Conservation (phyloP, 352 stramenopile species). For the Phytophthora sansomeana region DNA sequence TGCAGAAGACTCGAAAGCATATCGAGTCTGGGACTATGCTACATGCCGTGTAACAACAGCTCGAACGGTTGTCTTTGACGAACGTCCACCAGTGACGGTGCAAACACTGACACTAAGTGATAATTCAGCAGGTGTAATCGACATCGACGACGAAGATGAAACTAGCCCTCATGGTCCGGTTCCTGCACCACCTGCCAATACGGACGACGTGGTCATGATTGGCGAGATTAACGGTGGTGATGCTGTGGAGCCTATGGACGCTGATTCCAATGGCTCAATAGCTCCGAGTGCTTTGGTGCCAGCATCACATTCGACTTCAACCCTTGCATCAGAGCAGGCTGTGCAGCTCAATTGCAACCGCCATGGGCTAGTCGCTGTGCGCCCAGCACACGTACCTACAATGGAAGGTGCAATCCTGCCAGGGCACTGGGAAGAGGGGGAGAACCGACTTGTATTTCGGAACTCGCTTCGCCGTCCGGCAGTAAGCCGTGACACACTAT, state of each 20-base stretch:
- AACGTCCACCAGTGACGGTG: not conserved
- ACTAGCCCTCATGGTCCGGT: not conserved
- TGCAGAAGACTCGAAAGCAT: slow-evolving; percentile 8
- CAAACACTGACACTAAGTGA: not conserved
- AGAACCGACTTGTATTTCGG: not conserved
- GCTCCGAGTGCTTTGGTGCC: no score
- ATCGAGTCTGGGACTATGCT: slow-evolving; percentile 20
- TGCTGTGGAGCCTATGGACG: no score
- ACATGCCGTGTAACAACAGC: not conserved
- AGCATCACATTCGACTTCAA: not conserved
- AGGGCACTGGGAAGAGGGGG: not conserved
- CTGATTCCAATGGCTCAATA: no score
- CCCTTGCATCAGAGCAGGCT: not conserved
- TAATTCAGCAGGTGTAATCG: not conserved
- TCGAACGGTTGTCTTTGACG: slow-evolving; percentile 5
- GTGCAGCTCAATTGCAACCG: no score
- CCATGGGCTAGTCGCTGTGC: not conserved
- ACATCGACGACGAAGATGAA: not conserved
- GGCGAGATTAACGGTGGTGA: no score
- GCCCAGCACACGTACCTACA: no score
- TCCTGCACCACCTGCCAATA: not conserved
- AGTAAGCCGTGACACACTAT: not conserved
- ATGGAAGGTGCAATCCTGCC: not conserved
- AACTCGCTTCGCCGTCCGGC: not conserved
- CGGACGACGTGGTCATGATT: no score